A percentile compares a stretch with the other conserved stretches of the same genome.
Evolutionary conservation across 176 grass and related monocot genomes (phyloP).

Genomic region (Hyparrhenia diplandra): DNA sequence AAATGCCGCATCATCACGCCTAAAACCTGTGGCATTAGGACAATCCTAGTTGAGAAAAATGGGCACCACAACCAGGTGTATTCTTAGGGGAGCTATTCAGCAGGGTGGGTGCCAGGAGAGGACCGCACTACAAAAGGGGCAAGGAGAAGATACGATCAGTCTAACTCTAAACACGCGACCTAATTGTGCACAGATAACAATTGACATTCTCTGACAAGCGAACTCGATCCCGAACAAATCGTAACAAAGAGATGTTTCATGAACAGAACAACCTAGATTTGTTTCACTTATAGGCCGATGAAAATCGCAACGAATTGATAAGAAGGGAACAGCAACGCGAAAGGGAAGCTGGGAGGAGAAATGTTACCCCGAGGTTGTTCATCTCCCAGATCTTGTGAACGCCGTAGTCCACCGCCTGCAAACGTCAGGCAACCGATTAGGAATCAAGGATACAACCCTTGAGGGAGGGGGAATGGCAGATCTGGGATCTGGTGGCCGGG

Average conservation of each 20-base stretch:
- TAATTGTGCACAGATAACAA: not conserved
- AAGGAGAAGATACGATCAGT: not conserved
- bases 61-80: not conserved
- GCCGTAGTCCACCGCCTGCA: constrained; percentile 77
- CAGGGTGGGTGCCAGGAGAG: not conserved
- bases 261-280: not conserved
- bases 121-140: not conserved
- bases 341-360: not conserved
- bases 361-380: constrained; percentile 70
- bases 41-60: not conserved
- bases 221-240: not conserved
- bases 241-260: not conserved
- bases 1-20: not conserved
- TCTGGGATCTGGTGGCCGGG: constrained; percentile 9
- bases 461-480: not conserved
- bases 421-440: not conserved
- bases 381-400: constrained; percentile 75
- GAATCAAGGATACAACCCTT: not conserved
- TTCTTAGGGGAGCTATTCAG: not conserved
- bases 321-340: not conserved
- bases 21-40: not conserved
- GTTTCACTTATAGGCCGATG: not conserved
- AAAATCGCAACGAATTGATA: not conserved
- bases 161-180: not conserved
- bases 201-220: not conserved